Evolutionary conservation across 2,329 filamentous ascomycete genomes (phyloP), one percentile per base, ranked within the genome.

Genomic region (Didymella segeticola): DNA sequence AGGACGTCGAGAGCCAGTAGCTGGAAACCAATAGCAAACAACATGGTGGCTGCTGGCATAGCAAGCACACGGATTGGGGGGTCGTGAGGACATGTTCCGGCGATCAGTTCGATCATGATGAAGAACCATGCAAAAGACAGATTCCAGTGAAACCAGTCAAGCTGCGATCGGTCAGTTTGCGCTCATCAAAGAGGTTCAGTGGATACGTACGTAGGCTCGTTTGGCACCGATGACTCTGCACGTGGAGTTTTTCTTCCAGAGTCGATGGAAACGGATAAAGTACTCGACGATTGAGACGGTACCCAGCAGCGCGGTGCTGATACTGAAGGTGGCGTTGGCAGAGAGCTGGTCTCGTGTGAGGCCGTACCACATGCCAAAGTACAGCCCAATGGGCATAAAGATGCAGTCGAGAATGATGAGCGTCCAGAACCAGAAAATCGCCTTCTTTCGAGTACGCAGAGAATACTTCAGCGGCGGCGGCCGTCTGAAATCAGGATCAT

Each of bases 311-410:
- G 78, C 81, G 1, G 82, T 83, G 59, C 82, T 82, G 59, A 84
- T 83, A 57, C 78, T 80, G 71, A 83, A 83, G 61, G 82, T 75
- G 29, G 78, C 76, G 43, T 82, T 82, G 37, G 78, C 77, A 0
- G 77, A 78, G 26, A 86, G 66, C 50, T 73, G 62, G 22, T 72
- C 70, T 23, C 70, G 56, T 56, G 77, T 73, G 9, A 83, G 82
- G 57, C 77, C 78, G 58, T 86, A 86, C 82, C 82, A 86, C 30
- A 87, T 75, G 42, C 80, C 77, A 75, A 83, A 87, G 72, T 87
- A 87, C 2, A 87, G 75, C 3, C 77, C 79, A 53, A 87, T 77
- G 15, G 85, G 85, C 71, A 85, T 82, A 51, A 76, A 80, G 54
- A 85, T 75, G 43, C 80, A 83, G 71, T 87, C 85, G 53, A 86